Conservation (phyloP, 768 basidiomycete species). For the Hemileccinum impolitum region DNA sequence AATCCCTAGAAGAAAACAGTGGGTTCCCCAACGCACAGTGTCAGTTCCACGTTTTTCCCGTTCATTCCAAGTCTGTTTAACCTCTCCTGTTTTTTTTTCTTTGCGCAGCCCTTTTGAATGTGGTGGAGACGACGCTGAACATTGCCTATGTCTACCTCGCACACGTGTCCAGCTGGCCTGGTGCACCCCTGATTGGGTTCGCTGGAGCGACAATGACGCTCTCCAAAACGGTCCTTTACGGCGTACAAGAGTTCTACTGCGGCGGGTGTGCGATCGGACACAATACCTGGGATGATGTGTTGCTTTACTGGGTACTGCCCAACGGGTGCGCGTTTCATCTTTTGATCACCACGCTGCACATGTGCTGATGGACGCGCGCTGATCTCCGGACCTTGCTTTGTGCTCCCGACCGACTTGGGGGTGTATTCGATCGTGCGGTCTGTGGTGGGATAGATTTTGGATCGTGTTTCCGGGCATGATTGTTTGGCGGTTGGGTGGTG, state of each 20-base stretch:
- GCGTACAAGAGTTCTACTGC: slow-evolving; percentile 76
- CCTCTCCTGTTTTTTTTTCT: neutral
- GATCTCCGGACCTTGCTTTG: no score
- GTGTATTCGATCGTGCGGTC: neutral
- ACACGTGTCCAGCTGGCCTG: slow-evolving; percentile 56
- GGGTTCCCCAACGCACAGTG: slow-evolving; percentile 89
- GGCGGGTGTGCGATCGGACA: slow-evolving; percentile 72
- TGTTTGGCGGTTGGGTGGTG: slow-evolving; percentile 55
- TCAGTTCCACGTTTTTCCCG: slow-evolving; percentile 32
- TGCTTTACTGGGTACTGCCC: slow-evolving; percentile 69
- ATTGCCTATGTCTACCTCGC: slow-evolving; percentile 72
- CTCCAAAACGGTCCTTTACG: slow-evolving; percentile 83
- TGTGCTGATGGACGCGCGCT: slow-evolving; percentile 3
- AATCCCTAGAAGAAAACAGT: slow-evolving; percentile 56
- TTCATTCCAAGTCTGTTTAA: neutral
- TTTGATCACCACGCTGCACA: neutral
- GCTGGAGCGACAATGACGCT: slow-evolving; percentile 72
- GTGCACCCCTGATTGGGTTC: slow-evolving; percentile 75
- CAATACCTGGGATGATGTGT: slow-evolving; percentile 49
- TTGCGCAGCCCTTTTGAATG: slow-evolving; percentile 63
- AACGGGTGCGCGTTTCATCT: slow-evolving; percentile 57
- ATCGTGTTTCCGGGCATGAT: slow-evolving; percentile 67
- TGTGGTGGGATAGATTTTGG: slow-evolving; percentile 59
- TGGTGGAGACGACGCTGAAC: slow-evolving; percentile 77
- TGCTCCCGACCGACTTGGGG: no score